phyloP scores from a whole-genome alignment of 2,329 filamentous ascomycete species.

The Xylaria sp. region DNA sequence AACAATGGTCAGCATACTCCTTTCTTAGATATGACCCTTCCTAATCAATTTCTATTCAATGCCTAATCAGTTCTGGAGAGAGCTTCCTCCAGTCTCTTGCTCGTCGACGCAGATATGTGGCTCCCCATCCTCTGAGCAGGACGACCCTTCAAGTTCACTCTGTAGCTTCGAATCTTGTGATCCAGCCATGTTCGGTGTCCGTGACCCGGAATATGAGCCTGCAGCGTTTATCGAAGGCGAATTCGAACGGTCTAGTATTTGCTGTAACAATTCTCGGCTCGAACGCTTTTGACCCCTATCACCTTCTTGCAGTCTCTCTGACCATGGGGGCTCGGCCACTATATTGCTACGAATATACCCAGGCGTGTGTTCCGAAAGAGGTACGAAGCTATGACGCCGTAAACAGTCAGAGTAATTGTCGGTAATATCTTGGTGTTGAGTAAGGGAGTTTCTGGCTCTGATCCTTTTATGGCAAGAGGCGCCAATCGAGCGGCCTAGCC shows the following conservation, averaged over 20 bases:
- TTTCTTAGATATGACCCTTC: neutral
- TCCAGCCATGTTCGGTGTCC: slow-evolving; percentile 5
- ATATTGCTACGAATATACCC: slow-evolving; percentile 37
- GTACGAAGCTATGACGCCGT: slow-evolving; percentile 47
- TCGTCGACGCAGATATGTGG: slow-evolving; percentile 45
- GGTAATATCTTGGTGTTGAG: slow-evolving; percentile 8
- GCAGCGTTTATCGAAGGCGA: slow-evolving; percentile 15
- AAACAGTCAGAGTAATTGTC: slow-evolving; percentile 40
- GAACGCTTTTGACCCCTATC: slow-evolving; percentile 32
- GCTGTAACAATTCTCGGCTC: slow-evolving; percentile 42
- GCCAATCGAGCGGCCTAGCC: slow-evolving; percentile 38
- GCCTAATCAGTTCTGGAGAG: neutral
- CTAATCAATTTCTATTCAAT: neutral
- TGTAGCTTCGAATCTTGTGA: slow-evolving; percentile 21
- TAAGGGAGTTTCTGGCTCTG: slow-evolving; percentile 24
- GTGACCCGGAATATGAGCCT: slow-evolving; percentile 31
- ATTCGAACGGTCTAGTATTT: slow-evolving; percentile 39
- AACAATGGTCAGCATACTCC: neutral
- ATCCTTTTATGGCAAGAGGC: slow-evolving; percentile 39
- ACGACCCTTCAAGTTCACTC: neutral
- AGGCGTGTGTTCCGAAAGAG: slow-evolving; percentile 42
- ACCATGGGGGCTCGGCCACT: slow-evolving; percentile 5
- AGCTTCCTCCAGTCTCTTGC: slow-evolving; percentile 31
- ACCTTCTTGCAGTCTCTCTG: slow-evolving; percentile 26
- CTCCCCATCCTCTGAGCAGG: slow-evolving; percentile 42